Conservation (phyloP, 2,329 filamentous ascomycete genomes). For the Grosmannia huntii region DNA sequence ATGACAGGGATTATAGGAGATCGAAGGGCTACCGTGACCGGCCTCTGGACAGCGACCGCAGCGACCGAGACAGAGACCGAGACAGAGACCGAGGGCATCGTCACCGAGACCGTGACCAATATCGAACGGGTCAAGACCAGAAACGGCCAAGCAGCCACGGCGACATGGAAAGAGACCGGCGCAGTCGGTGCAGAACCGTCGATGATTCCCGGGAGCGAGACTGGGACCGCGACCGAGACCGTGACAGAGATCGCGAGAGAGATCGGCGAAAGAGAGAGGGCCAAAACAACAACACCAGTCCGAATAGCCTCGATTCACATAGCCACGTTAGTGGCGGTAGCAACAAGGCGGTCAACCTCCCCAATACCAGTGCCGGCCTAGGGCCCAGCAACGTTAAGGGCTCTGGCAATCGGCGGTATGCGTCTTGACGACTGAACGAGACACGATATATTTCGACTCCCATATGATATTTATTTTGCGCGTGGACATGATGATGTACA, state of each 20-base stretch:
- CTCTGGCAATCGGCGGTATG: background rate
- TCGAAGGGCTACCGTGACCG: conserved; percentile 10
- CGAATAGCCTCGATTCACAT: background rate
- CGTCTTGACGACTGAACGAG: background rate
- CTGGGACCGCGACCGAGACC: conserved; percentile 9
- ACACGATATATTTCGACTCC: background rate
- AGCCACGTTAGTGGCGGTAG: background rate
- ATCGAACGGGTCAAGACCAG: conserved; percentile 23
- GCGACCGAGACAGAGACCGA: conserved; percentile 7
- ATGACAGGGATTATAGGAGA: background rate
- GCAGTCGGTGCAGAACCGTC: conserved; percentile 5
- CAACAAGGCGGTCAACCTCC: background rate
- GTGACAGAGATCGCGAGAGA: background rate
- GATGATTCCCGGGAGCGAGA: conserved; percentile 16
- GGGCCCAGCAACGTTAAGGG: background rate
- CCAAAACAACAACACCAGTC: conserved; percentile 1
- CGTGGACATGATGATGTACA: too few relatives aligned
- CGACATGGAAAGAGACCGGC: conserved; percentile 30
- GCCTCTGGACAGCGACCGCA: background rate
- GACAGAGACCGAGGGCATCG: conserved; percentile 21
- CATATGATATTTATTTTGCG: too few relatives aligned
- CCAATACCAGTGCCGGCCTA: background rate
- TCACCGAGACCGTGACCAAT: conserved; percentile 19
- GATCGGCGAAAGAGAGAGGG: background rate
- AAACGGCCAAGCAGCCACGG: conserved; percentile 37